Conservation (phyloP, 1,284 basidiomycete genomes). For the Leccinum griseonigrum region DNA sequence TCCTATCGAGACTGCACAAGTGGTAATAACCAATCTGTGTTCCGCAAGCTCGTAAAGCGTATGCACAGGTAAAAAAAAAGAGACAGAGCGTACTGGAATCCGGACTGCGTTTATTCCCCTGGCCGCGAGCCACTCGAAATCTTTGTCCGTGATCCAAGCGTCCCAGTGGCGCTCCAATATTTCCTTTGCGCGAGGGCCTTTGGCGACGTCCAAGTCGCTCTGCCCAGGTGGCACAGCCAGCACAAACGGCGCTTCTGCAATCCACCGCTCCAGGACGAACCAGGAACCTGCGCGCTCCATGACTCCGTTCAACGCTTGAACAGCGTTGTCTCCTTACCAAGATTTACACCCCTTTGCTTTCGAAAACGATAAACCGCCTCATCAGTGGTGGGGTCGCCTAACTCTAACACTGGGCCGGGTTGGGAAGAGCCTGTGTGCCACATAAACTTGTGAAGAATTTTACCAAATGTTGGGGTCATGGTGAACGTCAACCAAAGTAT, state of each 20-base stretch:
- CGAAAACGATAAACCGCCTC: constrained; percentile 57
- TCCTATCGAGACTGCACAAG: constrained; percentile 57
- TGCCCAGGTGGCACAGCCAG: constrained; percentile 54
- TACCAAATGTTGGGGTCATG: constrained; percentile 17
- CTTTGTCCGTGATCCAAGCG: constrained; percentile 66
- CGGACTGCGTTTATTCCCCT: constrained; percentile 81
- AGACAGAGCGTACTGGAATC: constrained; percentile 61
- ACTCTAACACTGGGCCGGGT: background rate
- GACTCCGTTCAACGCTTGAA: constrained; percentile 9
- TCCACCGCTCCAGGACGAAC: constrained; percentile 81
- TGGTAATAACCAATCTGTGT: constrained; percentile 79
- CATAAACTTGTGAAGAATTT: constrained; percentile 18
- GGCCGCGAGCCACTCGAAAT: constrained; percentile 75
- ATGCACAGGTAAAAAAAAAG: background rate
- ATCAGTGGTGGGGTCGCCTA: constrained; percentile 19
- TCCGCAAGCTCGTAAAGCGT: constrained; percentile 10
- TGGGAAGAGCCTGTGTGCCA: constrained; percentile 3
- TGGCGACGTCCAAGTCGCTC: constrained; percentile 77
- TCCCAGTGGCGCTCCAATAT: constrained; percentile 82
- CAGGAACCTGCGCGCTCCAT: constrained; percentile 51
- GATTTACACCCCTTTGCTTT: constrained; percentile 80
- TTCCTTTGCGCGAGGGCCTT: constrained; percentile 55
- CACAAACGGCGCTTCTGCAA: constrained; percentile 55
- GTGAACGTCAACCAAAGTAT: background rate
- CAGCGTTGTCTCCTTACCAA: constrained; percentile 48